Evolutionary conservation across 129 eudicot species (phyloP).

Genomic region (Pseudognaphalium luteoalbum): DNA sequence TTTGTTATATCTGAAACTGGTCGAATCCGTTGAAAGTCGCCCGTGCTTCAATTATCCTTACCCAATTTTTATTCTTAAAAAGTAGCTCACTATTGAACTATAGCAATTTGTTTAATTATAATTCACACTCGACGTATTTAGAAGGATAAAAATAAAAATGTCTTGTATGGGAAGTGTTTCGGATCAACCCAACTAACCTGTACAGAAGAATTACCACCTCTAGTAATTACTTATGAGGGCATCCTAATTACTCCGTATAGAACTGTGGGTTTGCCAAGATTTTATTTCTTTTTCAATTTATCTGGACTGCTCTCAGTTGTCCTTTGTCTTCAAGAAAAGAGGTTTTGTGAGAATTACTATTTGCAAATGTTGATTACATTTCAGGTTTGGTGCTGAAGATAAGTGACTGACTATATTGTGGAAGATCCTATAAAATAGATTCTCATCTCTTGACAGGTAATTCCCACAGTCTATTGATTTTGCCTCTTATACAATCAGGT

Average conservation of each 20-base stretch:
- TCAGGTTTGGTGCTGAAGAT: slow-evolving; percentile 26
- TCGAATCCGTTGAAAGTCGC: slow-evolving; percentile 2
- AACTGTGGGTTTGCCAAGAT: background rate
- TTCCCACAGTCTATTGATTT: slow-evolving; percentile 3
- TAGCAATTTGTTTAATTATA: background rate
- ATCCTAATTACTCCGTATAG: background rate
- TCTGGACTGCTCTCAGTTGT: background rate
- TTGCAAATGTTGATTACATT: slow-evolving; percentile 18
- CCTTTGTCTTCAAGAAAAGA: background rate
- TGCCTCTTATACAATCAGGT: background rate
- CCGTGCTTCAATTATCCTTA: background rate
- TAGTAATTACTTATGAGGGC: background rate
- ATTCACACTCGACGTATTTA: background rate
- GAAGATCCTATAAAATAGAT: slow-evolving; percentile 6
- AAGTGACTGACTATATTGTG: slow-evolving; percentile 12
- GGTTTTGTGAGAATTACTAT: background rate
- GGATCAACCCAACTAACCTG: background rate
- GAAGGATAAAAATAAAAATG: no score
- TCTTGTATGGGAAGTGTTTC: background rate
- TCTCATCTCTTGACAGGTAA: slow-evolving; percentile 24
- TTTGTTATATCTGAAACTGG: background rate
- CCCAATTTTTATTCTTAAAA: background rate
- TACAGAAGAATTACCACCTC: background rate
- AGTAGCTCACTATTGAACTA: background rate
- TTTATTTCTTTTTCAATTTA: background rate